These are phyloP conservation scores for Citrus australasica DNA, from an alignment of 345 rosid genomes.

Conservation along the genomic window DNA sequence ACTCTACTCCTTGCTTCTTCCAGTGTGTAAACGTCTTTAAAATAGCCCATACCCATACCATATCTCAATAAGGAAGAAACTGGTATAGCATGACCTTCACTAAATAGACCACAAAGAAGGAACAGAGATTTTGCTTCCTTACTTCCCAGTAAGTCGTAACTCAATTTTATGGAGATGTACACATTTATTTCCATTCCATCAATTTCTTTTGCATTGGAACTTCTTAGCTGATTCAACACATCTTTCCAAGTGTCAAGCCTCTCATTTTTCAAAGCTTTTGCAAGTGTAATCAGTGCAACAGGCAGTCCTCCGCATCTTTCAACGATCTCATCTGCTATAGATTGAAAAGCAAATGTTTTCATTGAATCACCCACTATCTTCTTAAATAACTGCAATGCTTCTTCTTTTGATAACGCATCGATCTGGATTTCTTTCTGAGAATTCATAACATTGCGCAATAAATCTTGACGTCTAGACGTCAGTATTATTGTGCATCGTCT, in stretches of 20 bases:
- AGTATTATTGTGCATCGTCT: constrained; percentile 19
- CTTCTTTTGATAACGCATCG: background rate
- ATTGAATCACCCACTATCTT: background rate
- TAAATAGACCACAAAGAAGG: background rate
- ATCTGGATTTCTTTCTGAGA: background rate
- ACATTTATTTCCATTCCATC: fast-evolving
- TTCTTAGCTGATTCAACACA: background rate
- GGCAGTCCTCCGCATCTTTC: constrained; percentile 17
- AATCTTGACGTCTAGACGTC: background rate
- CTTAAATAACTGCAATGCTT: constrained; percentile 7
- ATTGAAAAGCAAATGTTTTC: background rate
- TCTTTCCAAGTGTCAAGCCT: background rate
- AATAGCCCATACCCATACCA: constrained; percentile 7
- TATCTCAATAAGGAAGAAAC: background rate
- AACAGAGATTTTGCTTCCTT: background rate
- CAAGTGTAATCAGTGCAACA: background rate
- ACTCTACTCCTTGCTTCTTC: constrained; percentile 1
- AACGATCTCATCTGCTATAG: background rate
- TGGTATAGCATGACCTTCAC: fast-evolving
- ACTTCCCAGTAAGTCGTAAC: background rate
- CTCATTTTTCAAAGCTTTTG: background rate
- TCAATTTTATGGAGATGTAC: background rate
- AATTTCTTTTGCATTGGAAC: background rate
- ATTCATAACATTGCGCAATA: constrained; percentile 10
- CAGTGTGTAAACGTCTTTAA: background rate